phyloP scores from a whole-genome alignment of 108 stramenopile species.

The Hondaea fermentalgiana region DNA sequence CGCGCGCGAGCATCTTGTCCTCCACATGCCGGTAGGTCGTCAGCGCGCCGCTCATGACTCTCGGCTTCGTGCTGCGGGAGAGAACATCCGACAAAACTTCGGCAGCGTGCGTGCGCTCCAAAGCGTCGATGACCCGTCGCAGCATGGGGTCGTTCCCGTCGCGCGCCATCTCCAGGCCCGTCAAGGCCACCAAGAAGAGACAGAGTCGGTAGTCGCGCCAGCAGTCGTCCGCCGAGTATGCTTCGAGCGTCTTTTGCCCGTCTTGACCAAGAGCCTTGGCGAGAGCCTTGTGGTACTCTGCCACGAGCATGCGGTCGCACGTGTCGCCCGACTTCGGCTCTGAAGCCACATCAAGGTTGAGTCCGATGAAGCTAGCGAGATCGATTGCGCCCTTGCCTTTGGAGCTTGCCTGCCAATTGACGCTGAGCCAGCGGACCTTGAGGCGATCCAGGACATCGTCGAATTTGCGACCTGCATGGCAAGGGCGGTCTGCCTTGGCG shows the following conservation, averaged over 20 bases:
- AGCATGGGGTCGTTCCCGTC: not conserved
- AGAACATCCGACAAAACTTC: not conserved
- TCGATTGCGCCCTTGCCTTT: not conserved
- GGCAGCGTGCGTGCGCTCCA: not conserved
- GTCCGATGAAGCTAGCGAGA: not conserved
- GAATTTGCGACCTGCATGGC: not conserved
- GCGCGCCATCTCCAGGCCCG: not conserved
- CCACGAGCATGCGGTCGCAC: not conserved
- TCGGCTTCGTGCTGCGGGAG: not conserved
- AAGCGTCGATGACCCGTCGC: not conserved
- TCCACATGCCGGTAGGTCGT: not conserved
- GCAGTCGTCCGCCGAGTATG: not conserved
- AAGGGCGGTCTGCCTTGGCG: not conserved
- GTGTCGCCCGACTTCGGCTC: not conserved
- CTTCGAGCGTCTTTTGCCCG: not conserved
- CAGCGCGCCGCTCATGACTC: not conserved
- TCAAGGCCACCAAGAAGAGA: not conserved
- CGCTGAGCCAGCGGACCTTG: not conserved
- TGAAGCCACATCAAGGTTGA: not conserved
- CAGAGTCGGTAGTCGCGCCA: constrained; percentile 10
- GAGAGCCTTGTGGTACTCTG: not conserved
- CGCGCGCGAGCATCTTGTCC: not conserved
- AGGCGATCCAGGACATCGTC: not conserved
- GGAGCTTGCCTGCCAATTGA: not conserved
- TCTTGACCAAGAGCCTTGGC: not conserved